Evolutionary conservation across 2,329 filamentous ascomycete species (phyloP), one percentile per base, ranked within the genome.

Genomic region (Ambrosiella xylebori): DNA sequence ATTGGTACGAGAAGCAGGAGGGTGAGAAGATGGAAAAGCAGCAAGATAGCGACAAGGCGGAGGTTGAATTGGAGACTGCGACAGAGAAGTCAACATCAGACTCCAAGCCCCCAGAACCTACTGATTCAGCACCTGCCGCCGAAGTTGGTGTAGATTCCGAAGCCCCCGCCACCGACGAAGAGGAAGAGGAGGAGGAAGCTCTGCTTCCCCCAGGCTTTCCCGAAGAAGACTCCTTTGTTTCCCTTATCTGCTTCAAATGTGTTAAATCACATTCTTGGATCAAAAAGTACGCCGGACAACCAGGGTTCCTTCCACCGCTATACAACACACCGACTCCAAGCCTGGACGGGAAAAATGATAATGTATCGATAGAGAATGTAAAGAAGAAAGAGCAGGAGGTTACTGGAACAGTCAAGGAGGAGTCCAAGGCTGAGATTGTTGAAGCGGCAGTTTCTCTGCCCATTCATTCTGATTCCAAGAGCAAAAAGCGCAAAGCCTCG

Each of bases 221-320:
- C 0, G 76, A 78, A 0, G 91, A 97, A 65, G 88, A 95, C 36
- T 82, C 85, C 37, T 98, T 98, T 63, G 88, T 94, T 57, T 81
- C 84, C 36, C 85, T 97, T 65, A 78, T 98, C 41, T 98, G 93
- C 73, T 95, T 93, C 74, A 94, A 95, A 67, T 98, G 93, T 64
- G 78, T 95, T 12, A 82, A 90, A 45, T 81, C 88, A 1, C 81
- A 89, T 64, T 87, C 89, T 0, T 98, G 93, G 93, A 84, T 97
- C 68, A 94, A 91, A 71, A 76, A 76, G 62, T 97, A 97, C 67
- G 89, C 87, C 5, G 85, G 85, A 1, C 80, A 86, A 0, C 67
- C 80, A 0, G 89, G 90, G 0, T 97, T 98, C 65, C 73, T 97
- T 0, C 75, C 80, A 0, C 78, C 90, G 0, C 78, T 96, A 0